phyloP scores from a whole-genome alignment of 2,329 filamentous ascomycete species.

The Fusarium lyarnte region DNA sequence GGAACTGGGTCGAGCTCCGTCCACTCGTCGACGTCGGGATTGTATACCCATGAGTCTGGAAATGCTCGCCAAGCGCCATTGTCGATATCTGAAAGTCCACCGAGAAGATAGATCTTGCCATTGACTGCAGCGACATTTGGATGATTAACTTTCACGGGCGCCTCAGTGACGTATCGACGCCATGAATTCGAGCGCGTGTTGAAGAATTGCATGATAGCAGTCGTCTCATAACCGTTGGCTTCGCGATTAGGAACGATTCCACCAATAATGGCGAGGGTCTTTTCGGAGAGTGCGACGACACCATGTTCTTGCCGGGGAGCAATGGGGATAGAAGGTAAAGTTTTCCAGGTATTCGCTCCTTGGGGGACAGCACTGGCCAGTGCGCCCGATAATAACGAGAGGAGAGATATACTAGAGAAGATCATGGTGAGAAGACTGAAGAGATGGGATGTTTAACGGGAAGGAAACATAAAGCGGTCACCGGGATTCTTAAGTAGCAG shows the following conservation, averaged over 20 bases:
- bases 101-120: slow-evolving; percentile 52
- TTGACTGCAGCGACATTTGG: slow-evolving; percentile 49
- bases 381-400: slow-evolving; percentile 1
- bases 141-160: slow-evolving; percentile 49
- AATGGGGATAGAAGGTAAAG: slow-evolving; percentile 36
- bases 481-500: slow-evolving; percentile 8
- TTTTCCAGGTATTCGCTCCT: slow-evolving; percentile 31
- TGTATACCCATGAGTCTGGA: slow-evolving; percentile 45
- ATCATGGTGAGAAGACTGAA: not conserved
- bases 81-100: slow-evolving; percentile 45
- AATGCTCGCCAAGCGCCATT: slow-evolving; percentile 43
- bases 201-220: slow-evolving; percentile 46
- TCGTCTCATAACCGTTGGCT: slow-evolving; percentile 30
- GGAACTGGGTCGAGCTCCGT: slow-evolving; percentile 41
- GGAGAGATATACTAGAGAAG: not conserved
- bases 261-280: slow-evolving; percentile 40
- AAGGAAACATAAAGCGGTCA: not conserved
- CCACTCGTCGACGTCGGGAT: slow-evolving; percentile 44
- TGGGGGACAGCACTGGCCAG: slow-evolving; percentile 13
- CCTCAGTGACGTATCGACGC: slow-evolving; percentile 37
- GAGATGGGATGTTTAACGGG: not conserved
- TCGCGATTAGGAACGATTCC: slow-evolving; percentile 38
- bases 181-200: slow-evolving; percentile 45
- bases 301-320: slow-evolving; percentile 44
- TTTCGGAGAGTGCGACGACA: slow-evolving; percentile 36